A percentile compares a stretch with the other conserved stretches of the same genome.
Conservation (phyloP, 495 filamentous ascomycete genomes). For the Apodospora peruviana region DNA sequence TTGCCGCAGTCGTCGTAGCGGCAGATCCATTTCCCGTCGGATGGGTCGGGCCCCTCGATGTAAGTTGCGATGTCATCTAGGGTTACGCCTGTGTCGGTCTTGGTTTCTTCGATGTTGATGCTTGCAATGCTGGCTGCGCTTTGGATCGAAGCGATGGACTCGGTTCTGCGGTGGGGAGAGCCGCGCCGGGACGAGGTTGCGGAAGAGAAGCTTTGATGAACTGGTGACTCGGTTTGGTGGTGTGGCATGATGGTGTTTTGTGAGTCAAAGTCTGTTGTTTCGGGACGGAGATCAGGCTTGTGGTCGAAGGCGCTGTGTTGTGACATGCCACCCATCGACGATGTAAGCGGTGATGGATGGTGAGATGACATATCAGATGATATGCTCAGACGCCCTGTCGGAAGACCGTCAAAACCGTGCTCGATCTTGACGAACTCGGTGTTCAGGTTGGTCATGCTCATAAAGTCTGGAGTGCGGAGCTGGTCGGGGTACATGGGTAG, state of each 20-base stretch:
- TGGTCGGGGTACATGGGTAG: constrained; percentile 30
- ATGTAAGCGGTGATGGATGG: constrained; percentile 25
- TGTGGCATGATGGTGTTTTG: constrained; percentile 10
- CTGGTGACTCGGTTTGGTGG: constrained; percentile 2
- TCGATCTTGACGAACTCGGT: constrained; percentile 48
- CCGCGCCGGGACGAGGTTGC: constrained; percentile 20
- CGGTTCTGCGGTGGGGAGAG: constrained; percentile 42
- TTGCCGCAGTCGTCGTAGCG: constrained; percentile 74
- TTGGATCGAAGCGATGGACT: constrained; percentile 41
- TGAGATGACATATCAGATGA: constrained; percentile 30
- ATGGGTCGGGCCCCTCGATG: constrained; percentile 72
- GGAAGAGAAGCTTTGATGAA: constrained; percentile 2
- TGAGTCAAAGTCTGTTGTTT: constrained; percentile 10
- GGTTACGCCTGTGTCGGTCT: constrained; percentile 69
- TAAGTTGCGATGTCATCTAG: constrained; percentile 79
- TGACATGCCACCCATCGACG: constrained; percentile 20
- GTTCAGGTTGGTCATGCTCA: constrained; percentile 48
- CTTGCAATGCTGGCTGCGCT: constrained; percentile 50
- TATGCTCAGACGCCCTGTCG: constrained; percentile 5
- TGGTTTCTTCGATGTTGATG: constrained; percentile 51
- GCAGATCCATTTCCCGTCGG: constrained; percentile 80
- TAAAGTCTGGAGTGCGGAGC: constrained; percentile 49
- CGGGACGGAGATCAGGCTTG: constrained; percentile 27
- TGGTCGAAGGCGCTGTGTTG: constrained; percentile 25
- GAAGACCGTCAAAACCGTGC: constrained; percentile 33